Conservation (phyloP, 768 basidiomycete species). For the Cystoderma amianthinum region DNA sequence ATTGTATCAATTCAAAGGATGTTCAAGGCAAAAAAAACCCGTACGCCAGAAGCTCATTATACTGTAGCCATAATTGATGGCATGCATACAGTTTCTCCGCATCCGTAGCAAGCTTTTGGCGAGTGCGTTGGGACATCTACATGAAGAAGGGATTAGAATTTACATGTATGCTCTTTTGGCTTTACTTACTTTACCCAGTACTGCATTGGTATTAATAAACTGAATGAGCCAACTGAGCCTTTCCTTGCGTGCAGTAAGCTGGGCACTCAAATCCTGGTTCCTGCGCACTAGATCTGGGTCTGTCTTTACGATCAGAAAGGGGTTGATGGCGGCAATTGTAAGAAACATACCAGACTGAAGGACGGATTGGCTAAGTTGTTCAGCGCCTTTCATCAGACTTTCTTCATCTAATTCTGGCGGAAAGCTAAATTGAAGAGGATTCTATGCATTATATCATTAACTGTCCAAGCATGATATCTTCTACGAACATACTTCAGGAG, state of each 20-base stretch:
- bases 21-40: background rate
- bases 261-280: constrained; percentile 76
- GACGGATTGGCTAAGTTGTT: constrained; percentile 65
- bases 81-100: constrained; percentile 84
- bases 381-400: constrained; percentile 72
- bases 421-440: constrained; percentile 75
- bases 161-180: background rate
- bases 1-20: background rate
- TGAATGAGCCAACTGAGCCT: constrained; percentile 79
- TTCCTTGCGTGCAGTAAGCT: constrained; percentile 68
- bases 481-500: constrained; percentile 42
- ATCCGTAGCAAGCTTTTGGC: constrained; percentile 70
- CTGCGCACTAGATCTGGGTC: constrained; percentile 52
- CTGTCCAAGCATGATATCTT: background rate
- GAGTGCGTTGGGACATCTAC: constrained; percentile 76
- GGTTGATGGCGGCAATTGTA: constrained; percentile 5
- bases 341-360: constrained; percentile 57
- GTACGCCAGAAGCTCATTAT: constrained; percentile 64
- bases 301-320: background rate
- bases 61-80: constrained; percentile 72
- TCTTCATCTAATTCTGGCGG: constrained; percentile 76
- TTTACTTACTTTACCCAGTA: constrained; percentile 57
- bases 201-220: constrained; percentile 85
- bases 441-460: constrained; percentile 26
- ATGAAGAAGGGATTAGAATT: background rate